Base-by-base conservation (phyloP, 192 early-diverging fungal species). In the Coemansia sp. region DNA sequence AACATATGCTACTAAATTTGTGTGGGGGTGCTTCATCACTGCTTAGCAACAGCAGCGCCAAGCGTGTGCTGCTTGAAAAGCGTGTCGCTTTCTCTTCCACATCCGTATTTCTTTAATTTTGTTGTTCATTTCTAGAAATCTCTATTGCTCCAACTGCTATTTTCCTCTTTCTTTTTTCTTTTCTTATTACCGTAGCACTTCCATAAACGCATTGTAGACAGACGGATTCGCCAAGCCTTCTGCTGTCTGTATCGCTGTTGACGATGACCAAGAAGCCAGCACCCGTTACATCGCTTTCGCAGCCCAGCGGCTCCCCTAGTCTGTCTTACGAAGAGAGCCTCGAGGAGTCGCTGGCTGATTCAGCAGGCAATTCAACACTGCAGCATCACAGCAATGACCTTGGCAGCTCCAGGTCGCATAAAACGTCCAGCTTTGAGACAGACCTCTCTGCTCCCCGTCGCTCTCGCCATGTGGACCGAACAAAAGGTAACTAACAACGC, bases 371-470 rank as follows among this genome's bases (percentile, higher is more conserved):
- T 48, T 32, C 63, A 46, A 53, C 22, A 40, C 2, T 59, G 39
- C 46, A 11, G 46, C 38, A 38, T 22, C 16, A 69, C 39, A 37
- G 40, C 16, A 62, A 32, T 20, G 68, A 40, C 43, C 37, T 7
- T 0, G 32, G 57, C 22, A 42, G 39, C 40, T 49, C 49, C n/a
- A 56, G 44, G 17, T 55, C 62, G 6, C 53, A 55, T 12, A 61
- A 55, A 49, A 54, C 63, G 8, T 59, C 71, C 38, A 76, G 70
- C 40, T 81, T 81, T 61, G 79, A 81, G 40, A 81, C 74, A 13
- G 79, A 81, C 71, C 44, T 81, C 38, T 81, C 79, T 32, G 61
- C 65, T 19, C 79, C 79, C 1, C 79, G 61, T 9, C 64, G 74
- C 1, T 61, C 46, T 16, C 74, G 68, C 50, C 39, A 63, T 20